phyloP scores from a whole-genome alignment of 2,329 filamentous ascomycete genomes.

The Stachybotrys echinatus region DNA sequence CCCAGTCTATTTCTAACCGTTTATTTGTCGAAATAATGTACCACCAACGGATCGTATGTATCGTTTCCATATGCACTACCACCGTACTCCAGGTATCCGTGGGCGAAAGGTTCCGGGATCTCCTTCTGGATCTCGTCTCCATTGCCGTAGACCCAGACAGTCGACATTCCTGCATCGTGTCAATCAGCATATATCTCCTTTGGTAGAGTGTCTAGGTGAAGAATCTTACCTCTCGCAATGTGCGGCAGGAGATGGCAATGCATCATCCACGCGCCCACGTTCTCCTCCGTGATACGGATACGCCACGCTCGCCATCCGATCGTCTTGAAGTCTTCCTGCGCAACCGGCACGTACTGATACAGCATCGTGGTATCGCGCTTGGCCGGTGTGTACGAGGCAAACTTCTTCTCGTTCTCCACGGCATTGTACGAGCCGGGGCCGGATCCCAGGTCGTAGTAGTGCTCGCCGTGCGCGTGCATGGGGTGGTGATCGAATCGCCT shows the following conservation, averaged over 20 bases:
- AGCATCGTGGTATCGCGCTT: constrained; percentile 47
- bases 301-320: constrained; percentile 59
- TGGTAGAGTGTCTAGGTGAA: no score
- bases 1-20: no score
- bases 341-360: constrained; percentile 42
- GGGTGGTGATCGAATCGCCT: constrained; percentile 43
- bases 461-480: constrained; percentile 49
- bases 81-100: constrained; percentile 37
- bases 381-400: constrained; percentile 24
- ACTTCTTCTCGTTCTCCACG: constrained; percentile 36
- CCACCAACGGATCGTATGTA: constrained; percentile 2
- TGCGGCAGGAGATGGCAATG: constrained; percentile 56
- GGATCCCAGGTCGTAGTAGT: constrained; percentile 47
- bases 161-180: constrained; percentile 21
- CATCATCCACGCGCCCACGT: constrained; percentile 57
- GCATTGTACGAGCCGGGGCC: constrained; percentile 50
- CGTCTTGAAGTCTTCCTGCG: constrained; percentile 29
- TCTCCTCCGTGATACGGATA: constrained; percentile 32
- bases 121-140: constrained; percentile 10
- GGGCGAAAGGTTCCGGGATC: constrained; percentile 22
- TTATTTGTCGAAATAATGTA: constrained; percentile 17
- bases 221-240: constrained; percentile 50
- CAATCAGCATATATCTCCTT: no score
- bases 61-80: constrained; percentile 39
- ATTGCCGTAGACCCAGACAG: constrained; percentile 19